These are phyloP conservation scores for Fusarium tricinctum DNA, from an alignment of 2,329 filamentous ascomycete species.

Conservation along the genomic window DNA sequence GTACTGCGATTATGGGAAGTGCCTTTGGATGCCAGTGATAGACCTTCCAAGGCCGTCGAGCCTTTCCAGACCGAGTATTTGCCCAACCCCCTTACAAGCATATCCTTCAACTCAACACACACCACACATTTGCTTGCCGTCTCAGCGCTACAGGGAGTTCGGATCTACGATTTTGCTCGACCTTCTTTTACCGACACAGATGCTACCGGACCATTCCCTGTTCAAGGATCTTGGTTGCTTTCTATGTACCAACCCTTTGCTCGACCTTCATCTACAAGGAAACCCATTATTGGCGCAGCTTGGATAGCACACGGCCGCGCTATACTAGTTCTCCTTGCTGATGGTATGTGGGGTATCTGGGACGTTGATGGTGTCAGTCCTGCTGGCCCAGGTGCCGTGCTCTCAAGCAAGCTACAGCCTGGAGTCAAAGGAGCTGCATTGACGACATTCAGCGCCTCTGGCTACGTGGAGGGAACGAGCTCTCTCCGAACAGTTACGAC, in stretches of 20 bases:
- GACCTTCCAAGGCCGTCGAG: slow-evolving; percentile 52
- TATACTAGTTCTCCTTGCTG: slow-evolving; percentile 69
- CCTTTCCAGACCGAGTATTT: slow-evolving; percentile 74
- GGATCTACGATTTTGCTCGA: slow-evolving; percentile 72
- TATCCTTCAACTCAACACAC: slow-evolving; percentile 73
- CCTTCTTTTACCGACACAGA: slow-evolving; percentile 67
- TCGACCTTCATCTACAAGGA: slow-evolving; percentile 65
- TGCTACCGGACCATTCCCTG: slow-evolving; percentile 64
- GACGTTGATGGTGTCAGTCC: slow-evolving; percentile 72
- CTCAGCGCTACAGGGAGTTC: slow-evolving; percentile 67
- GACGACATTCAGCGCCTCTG: slow-evolving; percentile 70
- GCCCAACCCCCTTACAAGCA: slow-evolving; percentile 65
- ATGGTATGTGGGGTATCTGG: slow-evolving; percentile 78
- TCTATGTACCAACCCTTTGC: slow-evolving; percentile 72
- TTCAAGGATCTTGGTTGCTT: slow-evolving; percentile 74
- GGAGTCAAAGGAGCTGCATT: slow-evolving; percentile 70
- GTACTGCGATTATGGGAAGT: slow-evolving; percentile 71
- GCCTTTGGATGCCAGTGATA: slow-evolving; percentile 59
- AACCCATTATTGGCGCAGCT: slow-evolving; percentile 72
- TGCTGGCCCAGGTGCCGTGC: slow-evolving; percentile 55
- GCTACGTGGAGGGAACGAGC: slow-evolving; percentile 72
- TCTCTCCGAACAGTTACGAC: slow-evolving; percentile 61
- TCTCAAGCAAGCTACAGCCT: slow-evolving; percentile 65
- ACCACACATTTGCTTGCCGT: slow-evolving; percentile 71
- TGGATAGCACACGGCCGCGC: slow-evolving; percentile 74